phyloP scores from a whole-genome alignment of 441 rosid genomes.

The Raphanus hybrid region DNA sequence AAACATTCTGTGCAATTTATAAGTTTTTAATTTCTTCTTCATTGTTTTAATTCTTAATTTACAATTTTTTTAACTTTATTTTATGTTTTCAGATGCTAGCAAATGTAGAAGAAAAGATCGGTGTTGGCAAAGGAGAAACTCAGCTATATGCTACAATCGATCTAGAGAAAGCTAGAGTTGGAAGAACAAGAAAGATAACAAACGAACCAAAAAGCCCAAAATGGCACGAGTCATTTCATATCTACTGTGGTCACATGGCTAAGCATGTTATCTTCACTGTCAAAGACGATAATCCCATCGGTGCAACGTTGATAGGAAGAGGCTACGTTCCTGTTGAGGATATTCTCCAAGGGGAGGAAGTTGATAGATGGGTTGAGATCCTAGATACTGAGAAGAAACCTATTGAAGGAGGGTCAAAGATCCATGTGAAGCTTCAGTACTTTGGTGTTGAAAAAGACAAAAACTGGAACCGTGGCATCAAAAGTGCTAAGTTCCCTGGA shows the following conservation, averaged over 20 bases:
- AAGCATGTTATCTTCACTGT: constrained; percentile 75
- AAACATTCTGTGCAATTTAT: no score
- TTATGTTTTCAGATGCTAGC: no score
- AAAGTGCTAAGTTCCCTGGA: constrained; percentile 74
- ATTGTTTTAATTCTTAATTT: no score
- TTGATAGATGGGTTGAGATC: constrained; percentile 82
- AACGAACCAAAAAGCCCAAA: constrained; percentile 63
- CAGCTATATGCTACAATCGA: constrained; percentile 81
- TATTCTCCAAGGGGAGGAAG: constrained; percentile 64
- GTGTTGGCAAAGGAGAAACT: constrained; percentile 67
- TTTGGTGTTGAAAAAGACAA: constrained; percentile 67
- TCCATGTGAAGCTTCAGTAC: constrained; percentile 84
- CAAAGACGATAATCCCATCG: constrained; percentile 84
- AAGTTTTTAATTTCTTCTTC: no score
- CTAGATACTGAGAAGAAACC: constrained; percentile 69
- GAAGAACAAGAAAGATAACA: constrained; percentile 71
- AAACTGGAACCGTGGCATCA: constrained; percentile 66
- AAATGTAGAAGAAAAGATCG: no score
- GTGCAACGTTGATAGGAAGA: constrained; percentile 85
- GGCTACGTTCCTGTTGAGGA: constrained; percentile 77
- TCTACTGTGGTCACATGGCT: constrained; percentile 86
- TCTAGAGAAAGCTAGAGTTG: constrained; percentile 88
- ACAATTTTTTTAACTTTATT: no score
- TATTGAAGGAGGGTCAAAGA: constrained; percentile 57
- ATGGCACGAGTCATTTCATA: constrained; percentile 89